Conservation (phyloP, 2,329 filamentous ascomycete genomes). For the Sporothrix pseudoabietina region DNA sequence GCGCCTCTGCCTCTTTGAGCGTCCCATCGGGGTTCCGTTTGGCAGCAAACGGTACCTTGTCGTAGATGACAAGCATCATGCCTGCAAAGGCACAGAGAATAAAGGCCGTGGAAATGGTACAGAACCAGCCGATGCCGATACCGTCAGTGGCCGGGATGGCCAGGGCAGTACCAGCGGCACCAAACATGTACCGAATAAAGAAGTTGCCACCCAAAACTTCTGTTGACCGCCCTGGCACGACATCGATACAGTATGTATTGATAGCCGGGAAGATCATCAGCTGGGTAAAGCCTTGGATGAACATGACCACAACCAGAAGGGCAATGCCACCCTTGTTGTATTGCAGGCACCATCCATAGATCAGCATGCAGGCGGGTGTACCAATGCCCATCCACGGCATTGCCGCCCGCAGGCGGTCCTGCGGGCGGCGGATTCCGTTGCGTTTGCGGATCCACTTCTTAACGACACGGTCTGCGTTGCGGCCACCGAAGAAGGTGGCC, state of each 20-base stretch:
- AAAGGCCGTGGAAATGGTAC: conserved; percentile 24
- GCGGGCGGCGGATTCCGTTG: conserved; percentile 61
- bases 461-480: conserved; percentile 65
- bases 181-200: conserved; percentile 73
- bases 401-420: conserved; percentile 67
- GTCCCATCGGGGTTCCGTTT: background rate
- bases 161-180: conserved; percentile 67
- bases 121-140: conserved; percentile 78
- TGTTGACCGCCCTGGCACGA: conserved; percentile 68
- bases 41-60: conserved; percentile 23
- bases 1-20: background rate
- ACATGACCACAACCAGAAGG: conserved; percentile 26
- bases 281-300: conserved; percentile 28
- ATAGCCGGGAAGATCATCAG: conserved; percentile 29
- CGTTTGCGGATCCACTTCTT: conserved; percentile 60
- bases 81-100: conserved; percentile 15
- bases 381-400: conserved; percentile 60
- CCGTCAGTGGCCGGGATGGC: conserved; percentile 70
- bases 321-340: conserved; percentile 25
- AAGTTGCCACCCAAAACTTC: conserved; percentile 81
- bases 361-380: conserved; percentile 30
- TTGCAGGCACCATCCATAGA: conserved; percentile 30
- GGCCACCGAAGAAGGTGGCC: conserved; percentile 67
- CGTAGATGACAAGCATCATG: conserved; percentile 27
- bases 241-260: conserved; percentile 47